Conservation (phyloP, 2,329 filamentous ascomycete species). For the Pyricularia pennisetigena region DNA sequence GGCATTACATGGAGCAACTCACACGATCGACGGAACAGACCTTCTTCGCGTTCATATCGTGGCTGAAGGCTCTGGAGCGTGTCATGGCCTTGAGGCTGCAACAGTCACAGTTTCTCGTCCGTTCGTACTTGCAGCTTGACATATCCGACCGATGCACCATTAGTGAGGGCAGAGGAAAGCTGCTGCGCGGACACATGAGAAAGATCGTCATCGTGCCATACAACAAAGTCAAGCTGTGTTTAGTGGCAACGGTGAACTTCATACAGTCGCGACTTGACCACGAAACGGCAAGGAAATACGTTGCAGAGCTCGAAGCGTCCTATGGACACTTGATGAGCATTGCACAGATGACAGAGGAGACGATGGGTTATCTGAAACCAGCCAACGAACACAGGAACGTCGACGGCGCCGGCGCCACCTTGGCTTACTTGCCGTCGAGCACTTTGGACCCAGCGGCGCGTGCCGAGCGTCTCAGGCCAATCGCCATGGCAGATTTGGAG, state of each 20-base stretch:
- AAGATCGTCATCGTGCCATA: not conserved
- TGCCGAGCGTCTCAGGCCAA: not conserved
- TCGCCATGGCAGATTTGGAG: not conserved
- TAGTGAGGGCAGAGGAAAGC: not conserved
- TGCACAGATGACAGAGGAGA: not conserved
- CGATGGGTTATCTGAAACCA: not conserved
- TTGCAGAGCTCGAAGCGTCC: not conserved
- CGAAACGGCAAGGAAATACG: not conserved
- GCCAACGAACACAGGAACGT: not conserved
- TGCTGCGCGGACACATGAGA: not conserved
- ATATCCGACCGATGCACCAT: not conserved
- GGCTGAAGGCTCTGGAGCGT: not conserved
- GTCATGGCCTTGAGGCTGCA: not conserved
- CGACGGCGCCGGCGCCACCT: not conserved
- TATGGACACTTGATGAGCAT: not conserved
- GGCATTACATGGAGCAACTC: not conserved
- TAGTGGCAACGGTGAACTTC: not conserved
- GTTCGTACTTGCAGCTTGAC: not conserved
- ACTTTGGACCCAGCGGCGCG: not conserved
- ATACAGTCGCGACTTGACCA: not conserved
- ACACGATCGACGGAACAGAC: not conserved
- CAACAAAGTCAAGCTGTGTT: not conserved
- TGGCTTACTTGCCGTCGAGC: not conserved
- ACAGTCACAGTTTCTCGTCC: not conserved
- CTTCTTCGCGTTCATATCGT: not conserved